These are phyloP conservation scores for Cyberlindnera maritima DNA, from an alignment of 805 yeast species.

Conservation along the genomic window DNA sequence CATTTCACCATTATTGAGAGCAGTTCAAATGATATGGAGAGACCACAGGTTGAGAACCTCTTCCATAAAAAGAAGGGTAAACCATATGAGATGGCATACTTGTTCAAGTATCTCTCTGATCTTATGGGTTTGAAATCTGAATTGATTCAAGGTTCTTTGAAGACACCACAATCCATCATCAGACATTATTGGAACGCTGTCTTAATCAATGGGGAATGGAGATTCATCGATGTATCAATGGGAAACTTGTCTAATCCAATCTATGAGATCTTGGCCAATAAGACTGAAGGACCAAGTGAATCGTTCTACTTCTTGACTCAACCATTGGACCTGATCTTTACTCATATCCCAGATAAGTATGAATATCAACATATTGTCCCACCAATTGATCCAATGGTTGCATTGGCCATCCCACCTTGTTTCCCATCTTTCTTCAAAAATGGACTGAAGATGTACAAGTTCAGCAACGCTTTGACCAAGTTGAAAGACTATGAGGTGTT, in stretches of 20 bases:
- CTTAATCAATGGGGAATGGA: slow-evolving; percentile 70
- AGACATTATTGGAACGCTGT: slow-evolving; percentile 92
- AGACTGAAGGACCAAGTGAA: slow-evolving; percentile 31
- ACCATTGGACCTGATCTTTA: slow-evolving; percentile 72
- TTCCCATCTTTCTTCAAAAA: slow-evolving; percentile 75
- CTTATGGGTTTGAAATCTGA: slow-evolving; percentile 71
- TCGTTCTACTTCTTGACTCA: slow-evolving; percentile 72
- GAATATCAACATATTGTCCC: slow-evolving; percentile 86
- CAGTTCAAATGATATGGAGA: slow-evolving; percentile 17
- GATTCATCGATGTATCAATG: slow-evolving; percentile 70
- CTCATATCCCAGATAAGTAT: slow-evolving; percentile 81
- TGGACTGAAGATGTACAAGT: slow-evolving; percentile 58
- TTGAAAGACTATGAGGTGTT: slow-evolving; percentile 72
- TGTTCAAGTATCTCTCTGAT: slow-evolving; percentile 70
- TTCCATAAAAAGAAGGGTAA: slow-evolving; percentile 52
- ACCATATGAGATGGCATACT: slow-evolving; percentile 71
- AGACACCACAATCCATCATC: slow-evolving; percentile 67
- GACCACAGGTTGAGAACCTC: slow-evolving; percentile 34
- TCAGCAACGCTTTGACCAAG: slow-evolving; percentile 72
- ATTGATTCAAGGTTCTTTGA: slow-evolving; percentile 77
- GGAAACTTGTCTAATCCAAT: slow-evolving; percentile 59
- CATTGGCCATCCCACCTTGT: slow-evolving; percentile 80
- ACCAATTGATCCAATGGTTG: slow-evolving; percentile 73
- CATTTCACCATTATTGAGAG: slow-evolving; percentile 45
- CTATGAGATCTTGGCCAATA: slow-evolving; percentile 37